phyloP scores from a whole-genome alignment of 208 protist species.

The Leishmania tarentolae region DNA sequence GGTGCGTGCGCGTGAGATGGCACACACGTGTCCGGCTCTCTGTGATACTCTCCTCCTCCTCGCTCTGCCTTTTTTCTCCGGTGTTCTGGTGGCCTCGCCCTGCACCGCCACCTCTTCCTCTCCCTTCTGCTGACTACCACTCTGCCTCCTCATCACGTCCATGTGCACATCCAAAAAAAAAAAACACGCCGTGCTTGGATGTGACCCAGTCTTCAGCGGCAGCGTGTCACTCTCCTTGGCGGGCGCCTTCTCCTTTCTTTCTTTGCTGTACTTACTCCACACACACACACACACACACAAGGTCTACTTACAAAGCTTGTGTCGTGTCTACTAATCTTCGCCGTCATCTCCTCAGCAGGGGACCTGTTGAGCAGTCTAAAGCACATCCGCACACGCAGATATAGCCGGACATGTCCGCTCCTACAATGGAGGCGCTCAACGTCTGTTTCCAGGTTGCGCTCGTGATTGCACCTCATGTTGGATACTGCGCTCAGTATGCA shows the following conservation, averaged over 20 bases:
- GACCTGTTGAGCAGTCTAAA: neutral
- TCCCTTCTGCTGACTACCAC: neutral
- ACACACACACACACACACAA: no score
- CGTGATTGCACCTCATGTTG: constrained; percentile 69
- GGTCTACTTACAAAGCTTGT: neutral
- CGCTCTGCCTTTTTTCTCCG: neutral
- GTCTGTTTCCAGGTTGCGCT: constrained; percentile 49
- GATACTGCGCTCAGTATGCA: constrained; percentile 64
- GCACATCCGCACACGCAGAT: neutral
- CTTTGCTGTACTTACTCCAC: neutral
- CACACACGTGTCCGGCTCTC: neutral
- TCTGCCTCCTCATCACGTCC: neutral
- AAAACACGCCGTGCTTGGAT: neutral
- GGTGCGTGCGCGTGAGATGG: neutral
- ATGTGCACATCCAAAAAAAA: neutral
- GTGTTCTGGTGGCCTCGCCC: neutral
- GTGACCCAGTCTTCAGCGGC: neutral
- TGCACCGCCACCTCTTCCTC: neutral
- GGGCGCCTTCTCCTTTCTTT: neutral
- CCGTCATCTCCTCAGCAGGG: neutral
- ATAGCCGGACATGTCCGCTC: no score
- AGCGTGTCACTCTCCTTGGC: neutral
- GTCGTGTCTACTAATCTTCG: neutral
- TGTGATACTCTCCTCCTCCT: neutral
- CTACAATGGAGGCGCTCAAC: constrained; percentile 3